These are phyloP conservation scores for Backusella tarrabulga DNA, from an alignment of 192 early-diverging fungal genomes.

Conservation along the genomic window DNA sequence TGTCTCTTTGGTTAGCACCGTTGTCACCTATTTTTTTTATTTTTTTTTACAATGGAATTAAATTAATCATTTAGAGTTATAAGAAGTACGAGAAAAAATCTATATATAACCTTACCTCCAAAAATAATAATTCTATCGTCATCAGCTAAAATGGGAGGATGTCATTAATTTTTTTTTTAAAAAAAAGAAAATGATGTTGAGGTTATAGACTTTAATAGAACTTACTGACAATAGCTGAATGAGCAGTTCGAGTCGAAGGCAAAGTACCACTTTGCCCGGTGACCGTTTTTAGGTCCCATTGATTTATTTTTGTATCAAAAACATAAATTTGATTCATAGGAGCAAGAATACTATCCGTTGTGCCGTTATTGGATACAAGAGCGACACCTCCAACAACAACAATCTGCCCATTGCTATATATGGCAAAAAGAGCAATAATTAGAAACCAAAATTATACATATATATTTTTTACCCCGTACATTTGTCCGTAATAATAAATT, in stretches of 20 bases:
- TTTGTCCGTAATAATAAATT: slow-evolving; percentile 6
- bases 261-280: background rate
- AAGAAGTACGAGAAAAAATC: background rate
- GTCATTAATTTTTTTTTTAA: background rate
- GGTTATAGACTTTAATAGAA: background rate
- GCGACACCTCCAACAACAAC: slow-evolving; percentile 32
- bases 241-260: slow-evolving; percentile 20
- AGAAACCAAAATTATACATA: slow-evolving; percentile 5
- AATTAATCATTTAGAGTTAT: background rate
- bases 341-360: background rate
- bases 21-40: slow-evolving; percentile 18
- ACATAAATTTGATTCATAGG: slow-evolving; percentile 21
- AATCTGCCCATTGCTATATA: slow-evolving; percentile 24
- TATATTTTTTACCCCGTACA: background rate
- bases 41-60: background rate
- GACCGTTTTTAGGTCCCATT: slow-evolving; percentile 10
- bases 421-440: slow-evolving; percentile 9
- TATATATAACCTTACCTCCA: slow-evolving; percentile 25
- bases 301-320: slow-evolving; percentile 20
- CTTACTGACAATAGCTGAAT: slow-evolving; percentile 30
- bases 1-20: background rate
- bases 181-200: background rate
- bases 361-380: background rate
- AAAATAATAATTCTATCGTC: slow-evolving; percentile 26
- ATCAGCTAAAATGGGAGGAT: slow-evolving; percentile 8